Evolutionary conservation across 108 stramenopile genomes (phyloP).

Genomic region (Seminavis robusta): DNA sequence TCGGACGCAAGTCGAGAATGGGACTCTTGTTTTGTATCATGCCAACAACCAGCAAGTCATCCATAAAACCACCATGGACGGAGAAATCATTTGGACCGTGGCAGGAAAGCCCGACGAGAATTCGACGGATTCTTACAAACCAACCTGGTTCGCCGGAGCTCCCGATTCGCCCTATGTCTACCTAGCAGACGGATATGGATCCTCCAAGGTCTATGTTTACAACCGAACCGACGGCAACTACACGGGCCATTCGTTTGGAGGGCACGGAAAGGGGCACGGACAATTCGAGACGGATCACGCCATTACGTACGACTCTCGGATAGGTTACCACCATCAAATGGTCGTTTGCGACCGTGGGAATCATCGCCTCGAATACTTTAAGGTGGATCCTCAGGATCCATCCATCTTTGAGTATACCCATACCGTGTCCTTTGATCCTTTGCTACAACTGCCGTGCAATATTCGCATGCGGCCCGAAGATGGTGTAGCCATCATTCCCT

Average conservation of each 20-base stretch:
- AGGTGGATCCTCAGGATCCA: background rate
- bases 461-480: background rate
- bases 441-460: conserved; percentile 4
- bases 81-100: conserved; percentile 2
- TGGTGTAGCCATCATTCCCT: background rate
- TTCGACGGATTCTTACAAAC: background rate
- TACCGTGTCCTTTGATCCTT: background rate
- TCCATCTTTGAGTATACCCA: background rate
- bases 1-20: background rate
- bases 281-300: too few relatives aligned
- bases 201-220: conserved; percentile 3
- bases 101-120: background rate
- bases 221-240: conserved; percentile 5
- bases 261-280: background rate
- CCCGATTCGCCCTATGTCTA: conserved; percentile 7
- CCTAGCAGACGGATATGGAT: conserved; percentile 9
- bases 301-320: too few relatives aligned
- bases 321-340: background rate
- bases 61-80: conserved; percentile 3
- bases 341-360: conserved; percentile 8
- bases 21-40: conserved; percentile 1
- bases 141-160: conserved; percentile 5
- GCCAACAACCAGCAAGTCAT: conserved; percentile 9
- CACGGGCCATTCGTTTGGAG: conserved; percentile 4
- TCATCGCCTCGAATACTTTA: conserved; percentile 9